Percentiles rank a stretch among this genome's conserved stretches.
Conservation (phyloP, 371 early-diverging fungal genomes). For the Nematocida sp. region DNA sequence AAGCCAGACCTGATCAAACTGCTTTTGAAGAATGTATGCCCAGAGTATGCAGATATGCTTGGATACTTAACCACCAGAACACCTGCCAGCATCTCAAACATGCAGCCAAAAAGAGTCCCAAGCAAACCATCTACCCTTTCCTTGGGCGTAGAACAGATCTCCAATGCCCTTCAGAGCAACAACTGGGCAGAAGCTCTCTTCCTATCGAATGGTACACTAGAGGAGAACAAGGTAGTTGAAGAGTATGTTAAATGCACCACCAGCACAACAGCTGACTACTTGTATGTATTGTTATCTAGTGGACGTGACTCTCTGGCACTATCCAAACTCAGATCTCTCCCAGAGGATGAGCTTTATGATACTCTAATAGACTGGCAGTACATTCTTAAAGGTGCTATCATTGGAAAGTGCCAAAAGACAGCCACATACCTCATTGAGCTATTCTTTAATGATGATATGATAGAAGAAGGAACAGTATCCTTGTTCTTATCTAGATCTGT, state of each 20-base stretch:
- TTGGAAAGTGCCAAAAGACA: neutral
- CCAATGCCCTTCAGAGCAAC: neutral
- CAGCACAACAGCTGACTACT: neutral
- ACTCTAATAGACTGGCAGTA: neutral
- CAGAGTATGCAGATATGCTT: neutral
- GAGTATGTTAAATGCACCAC: slow-evolving; percentile 12
- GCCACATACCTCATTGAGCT: neutral
- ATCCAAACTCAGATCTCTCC: neutral
- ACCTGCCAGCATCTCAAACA: neutral
- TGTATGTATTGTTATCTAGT: neutral
- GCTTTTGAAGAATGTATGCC: neutral
- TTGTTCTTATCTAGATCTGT: neutral
- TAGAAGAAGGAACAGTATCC: neutral
- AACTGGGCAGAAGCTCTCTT: slow-evolving; percentile 37
- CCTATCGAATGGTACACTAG: neutral
- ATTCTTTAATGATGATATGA: neutral
- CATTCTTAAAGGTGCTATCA: neutral
- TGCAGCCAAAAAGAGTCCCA: neutral
- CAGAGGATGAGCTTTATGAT: neutral
- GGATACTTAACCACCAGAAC: neutral
- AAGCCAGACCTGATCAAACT: neutral
- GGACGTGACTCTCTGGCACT: neutral
- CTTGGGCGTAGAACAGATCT: neutral
- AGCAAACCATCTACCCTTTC: neutral
- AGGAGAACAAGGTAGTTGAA: neutral